Base-by-base conservation (phyloP, 2,329 filamentous ascomycete genomes). In the Aspergillus pseudoviridinutans region DNA sequence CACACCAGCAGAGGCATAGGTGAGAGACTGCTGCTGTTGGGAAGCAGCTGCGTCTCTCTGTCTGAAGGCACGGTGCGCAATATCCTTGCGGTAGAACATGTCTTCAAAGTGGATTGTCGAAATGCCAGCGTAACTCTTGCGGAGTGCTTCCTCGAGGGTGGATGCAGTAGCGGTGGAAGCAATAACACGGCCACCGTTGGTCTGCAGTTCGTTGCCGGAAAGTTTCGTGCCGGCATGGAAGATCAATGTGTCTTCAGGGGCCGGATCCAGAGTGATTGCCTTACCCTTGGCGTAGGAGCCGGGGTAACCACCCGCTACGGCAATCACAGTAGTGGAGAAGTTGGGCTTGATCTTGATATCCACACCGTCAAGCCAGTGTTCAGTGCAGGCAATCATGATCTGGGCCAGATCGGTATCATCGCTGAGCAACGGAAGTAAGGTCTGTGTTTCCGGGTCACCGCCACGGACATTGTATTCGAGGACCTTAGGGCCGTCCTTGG, bases 391-490 rank as follows among this genome's bases (percentile, higher is more conserved):
- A 49, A 92, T 80, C 89, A 97, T 92, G 59, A 97, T 83, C 71
- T 93, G 86, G 1, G 91, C 92, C 51, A 97, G 81, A 75, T 97
- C 92, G 24, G 89, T 91, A 60, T 94, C 87, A 55, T 82, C 77
- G 50, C 84, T 88, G 68, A 97, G 82, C 20, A 97, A 80, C 9
- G 90, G 87, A 10, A 97, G 80, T 22, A 96, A 82, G 2, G 89
- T 94, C 77, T 96, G 91, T 0, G 91, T 94, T 76, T 96, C 92
- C 2, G 92, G 92, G 70, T 96, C 92, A 50, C 92, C 92, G 69
- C 95, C 95, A 57, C 92, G 87, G 51, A 96, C 91, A 67, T 96
- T 96, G 80, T 96, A 97, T 76, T 96, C 92, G 54, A 96, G 82
- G 8, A 91, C 87, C 74, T 90, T 92, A 47, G 92, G 87, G 0